Conservation (phyloP, 2,329 filamentous ascomycete genomes). For the Cordyceps javanica region DNA sequence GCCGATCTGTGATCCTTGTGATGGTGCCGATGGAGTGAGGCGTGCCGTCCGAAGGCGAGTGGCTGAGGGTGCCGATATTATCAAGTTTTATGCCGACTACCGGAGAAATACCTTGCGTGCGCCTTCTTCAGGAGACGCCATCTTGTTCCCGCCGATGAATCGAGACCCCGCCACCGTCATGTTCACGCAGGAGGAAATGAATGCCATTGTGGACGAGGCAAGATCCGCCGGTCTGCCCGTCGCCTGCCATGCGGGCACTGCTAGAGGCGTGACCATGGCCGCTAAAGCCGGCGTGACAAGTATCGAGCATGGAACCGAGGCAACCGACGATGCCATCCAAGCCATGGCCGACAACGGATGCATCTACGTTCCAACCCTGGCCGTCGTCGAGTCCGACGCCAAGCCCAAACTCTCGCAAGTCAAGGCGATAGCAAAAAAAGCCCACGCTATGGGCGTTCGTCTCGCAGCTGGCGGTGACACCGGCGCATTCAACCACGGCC, state of each 20-base stretch:
- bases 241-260: constrained; percentile 35
- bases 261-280: constrained; percentile 39
- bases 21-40: constrained; percentile 40
- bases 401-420: constrained; percentile 23
- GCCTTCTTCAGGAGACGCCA: constrained; percentile 23
- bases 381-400: constrained; percentile 34
- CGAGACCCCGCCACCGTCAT: constrained; percentile 38
- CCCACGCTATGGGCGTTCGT: constrained; percentile 40
- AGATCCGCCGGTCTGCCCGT: constrained; percentile 34
- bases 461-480: constrained; percentile 49
- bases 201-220: constrained; percentile 43
- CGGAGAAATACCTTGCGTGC: constrained; percentile 37
- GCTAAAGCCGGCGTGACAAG: constrained; percentile 39
- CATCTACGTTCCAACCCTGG: constrained; percentile 48
- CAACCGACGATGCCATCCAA: constrained; percentile 33
- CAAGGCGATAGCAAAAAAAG: constrained; percentile 35
- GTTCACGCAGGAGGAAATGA: constrained; percentile 44
- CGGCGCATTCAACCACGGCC: constrained; percentile 46
- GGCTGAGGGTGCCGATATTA: constrained; percentile 42
- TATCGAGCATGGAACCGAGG: constrained; percentile 40
- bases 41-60: constrained; percentile 40
- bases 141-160: constrained; percentile 23
- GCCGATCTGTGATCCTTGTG: constrained; percentile 35
- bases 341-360: constrained; percentile 37
- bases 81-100: constrained; percentile 49